Conservation (phyloP, 495 filamentous ascomycete species). For the Bathelium albidoporum region DNA sequence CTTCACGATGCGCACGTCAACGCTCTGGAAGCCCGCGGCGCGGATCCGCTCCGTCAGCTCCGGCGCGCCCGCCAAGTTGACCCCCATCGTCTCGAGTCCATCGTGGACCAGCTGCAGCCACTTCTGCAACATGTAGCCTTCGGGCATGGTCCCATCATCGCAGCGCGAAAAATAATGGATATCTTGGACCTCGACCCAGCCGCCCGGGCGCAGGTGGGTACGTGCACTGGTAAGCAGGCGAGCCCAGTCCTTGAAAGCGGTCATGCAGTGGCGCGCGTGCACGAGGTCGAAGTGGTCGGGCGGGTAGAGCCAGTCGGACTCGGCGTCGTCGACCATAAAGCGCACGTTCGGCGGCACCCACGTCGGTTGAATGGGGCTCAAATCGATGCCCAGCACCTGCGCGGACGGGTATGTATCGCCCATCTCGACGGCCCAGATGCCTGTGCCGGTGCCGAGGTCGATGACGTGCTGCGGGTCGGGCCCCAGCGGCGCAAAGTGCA, state of each 20-base stretch:
- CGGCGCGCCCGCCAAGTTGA: constrained; percentile 10
- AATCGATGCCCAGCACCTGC: constrained; percentile 23
- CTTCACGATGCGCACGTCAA: constrained; percentile 18
- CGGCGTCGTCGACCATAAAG: constrained; percentile 27
- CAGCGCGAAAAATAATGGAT: constrained; percentile 11
- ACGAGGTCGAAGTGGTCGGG: constrained; percentile 25
- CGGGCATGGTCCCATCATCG: constrained; percentile 21
- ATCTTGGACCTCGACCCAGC: constrained; percentile 27
- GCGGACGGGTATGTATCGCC: constrained; percentile 6
- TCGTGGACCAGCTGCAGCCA: constrained; percentile 12
- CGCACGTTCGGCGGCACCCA: constrained; percentile 24
- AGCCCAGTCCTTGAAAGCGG: constrained; percentile 21
- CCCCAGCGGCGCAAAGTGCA: constrained; percentile 20
- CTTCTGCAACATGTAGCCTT: constrained; percentile 1
- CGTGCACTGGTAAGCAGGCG: constrained; percentile 16
- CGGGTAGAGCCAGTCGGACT: constrained; percentile 21
- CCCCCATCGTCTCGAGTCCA: constrained; percentile 11
- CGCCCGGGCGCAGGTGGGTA: constrained; percentile 18
- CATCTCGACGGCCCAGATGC: constrained; percentile 13
- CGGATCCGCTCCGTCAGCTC: constrained; percentile 14
- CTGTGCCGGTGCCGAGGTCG: constrained; percentile 27
- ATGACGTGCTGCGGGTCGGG: constrained; percentile 13
- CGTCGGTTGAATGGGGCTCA: constrained; percentile 26
- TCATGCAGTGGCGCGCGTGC: constrained; percentile 18
- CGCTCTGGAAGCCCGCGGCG: constrained; percentile 21